phyloP scores from a whole-genome alignment of 495 filamentous ascomycete genomes.

The Xylaria longipes region DNA sequence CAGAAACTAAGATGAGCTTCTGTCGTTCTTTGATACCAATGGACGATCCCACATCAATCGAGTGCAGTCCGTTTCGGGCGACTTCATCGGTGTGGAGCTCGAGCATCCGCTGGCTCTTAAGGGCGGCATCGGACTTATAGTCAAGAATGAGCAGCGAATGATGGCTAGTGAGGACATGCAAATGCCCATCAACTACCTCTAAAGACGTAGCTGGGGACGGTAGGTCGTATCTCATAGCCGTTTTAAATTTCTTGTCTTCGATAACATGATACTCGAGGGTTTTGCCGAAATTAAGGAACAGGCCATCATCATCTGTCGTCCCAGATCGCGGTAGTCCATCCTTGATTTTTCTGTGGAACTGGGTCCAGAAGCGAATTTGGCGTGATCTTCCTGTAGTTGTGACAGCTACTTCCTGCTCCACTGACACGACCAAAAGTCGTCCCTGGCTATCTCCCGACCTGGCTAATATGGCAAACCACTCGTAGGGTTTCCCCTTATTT shows the following conservation, averaged over 20 bases:
- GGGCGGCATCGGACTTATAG: constrained; percentile 32
- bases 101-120: constrained; percentile 33
- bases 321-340: constrained; percentile 50
- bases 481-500: constrained; percentile 36
- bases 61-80: constrained; percentile 45
- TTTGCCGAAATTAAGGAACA: constrained; percentile 54
- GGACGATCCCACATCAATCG: constrained; percentile 43
- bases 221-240: constrained; percentile 44
- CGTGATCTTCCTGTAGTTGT: constrained; percentile 20
- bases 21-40: constrained; percentile 24
- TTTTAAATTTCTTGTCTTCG: constrained; percentile 54
- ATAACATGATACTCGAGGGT: constrained; percentile 54
- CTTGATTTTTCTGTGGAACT: constrained; percentile 48
- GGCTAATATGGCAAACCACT: constrained; percentile 55
- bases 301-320: constrained; percentile 47
- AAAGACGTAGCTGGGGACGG: constrained; percentile 53
- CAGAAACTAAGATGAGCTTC: constrained; percentile 51
- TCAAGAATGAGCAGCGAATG: constrained; percentile 58
- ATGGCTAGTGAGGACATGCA: constrained; percentile 49
- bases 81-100: constrained; percentile 46
- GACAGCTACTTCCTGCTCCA: constrained; percentile 33
- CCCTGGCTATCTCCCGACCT: constrained; percentile 43
- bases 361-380: constrained; percentile 52
- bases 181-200: constrained; percentile 44
- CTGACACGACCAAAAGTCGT: constrained; percentile 53